A percentile compares a stretch with the other conserved stretches of the same genome.
Conservation (phyloP, 2,329 filamentous ascomycete genomes). For the Trichoderma aggressivum region DNA sequence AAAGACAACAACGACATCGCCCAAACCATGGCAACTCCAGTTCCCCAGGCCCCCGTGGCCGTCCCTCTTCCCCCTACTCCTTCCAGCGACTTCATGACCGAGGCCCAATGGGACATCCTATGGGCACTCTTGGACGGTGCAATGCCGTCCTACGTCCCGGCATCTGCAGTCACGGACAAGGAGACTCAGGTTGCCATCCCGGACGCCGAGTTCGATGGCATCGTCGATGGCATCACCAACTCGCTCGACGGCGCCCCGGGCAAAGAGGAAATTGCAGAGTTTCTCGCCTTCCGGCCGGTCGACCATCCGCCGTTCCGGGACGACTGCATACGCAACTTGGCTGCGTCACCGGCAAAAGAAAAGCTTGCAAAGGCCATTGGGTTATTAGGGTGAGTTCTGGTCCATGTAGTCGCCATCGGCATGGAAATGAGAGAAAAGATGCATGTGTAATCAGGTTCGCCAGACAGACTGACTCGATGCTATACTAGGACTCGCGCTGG, state of each 20-base stretch:
- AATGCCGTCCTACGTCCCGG: slow-evolving; percentile 55
- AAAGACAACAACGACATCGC: not conserved
- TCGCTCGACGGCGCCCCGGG: slow-evolving; percentile 39
- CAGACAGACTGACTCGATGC: not conserved
- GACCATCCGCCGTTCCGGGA: slow-evolving; percentile 52
- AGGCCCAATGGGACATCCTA: slow-evolving; percentile 52
- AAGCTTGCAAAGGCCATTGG: slow-evolving; percentile 40
- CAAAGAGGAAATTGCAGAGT: slow-evolving; percentile 46
- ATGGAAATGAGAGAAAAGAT: not conserved
- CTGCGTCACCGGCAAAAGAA: slow-evolving; percentile 34
- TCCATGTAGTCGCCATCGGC: not conserved
- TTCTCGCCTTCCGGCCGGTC: slow-evolving; percentile 51
- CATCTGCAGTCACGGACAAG: slow-evolving; percentile 37
- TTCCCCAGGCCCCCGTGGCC: slow-evolving; percentile 13
- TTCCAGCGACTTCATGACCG: slow-evolving; percentile 39
- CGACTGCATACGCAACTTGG: slow-evolving; percentile 44
- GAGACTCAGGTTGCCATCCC: slow-evolving; percentile 44
- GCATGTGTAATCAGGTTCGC: not conserved
- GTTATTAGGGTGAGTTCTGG: slow-evolving; percentile 43
- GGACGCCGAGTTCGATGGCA: slow-evolving; percentile 47
- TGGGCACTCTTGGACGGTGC: slow-evolving; percentile 55
- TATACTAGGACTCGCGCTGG: slow-evolving; percentile 55
- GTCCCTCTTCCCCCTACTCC: slow-evolving; percentile 29
- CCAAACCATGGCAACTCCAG: slow-evolving; percentile 15
- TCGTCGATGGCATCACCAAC: slow-evolving; percentile 39